Evolutionary conservation across 164 flowering plant species (phyloP).

Genomic region (Houttuynia cordata): DNA sequence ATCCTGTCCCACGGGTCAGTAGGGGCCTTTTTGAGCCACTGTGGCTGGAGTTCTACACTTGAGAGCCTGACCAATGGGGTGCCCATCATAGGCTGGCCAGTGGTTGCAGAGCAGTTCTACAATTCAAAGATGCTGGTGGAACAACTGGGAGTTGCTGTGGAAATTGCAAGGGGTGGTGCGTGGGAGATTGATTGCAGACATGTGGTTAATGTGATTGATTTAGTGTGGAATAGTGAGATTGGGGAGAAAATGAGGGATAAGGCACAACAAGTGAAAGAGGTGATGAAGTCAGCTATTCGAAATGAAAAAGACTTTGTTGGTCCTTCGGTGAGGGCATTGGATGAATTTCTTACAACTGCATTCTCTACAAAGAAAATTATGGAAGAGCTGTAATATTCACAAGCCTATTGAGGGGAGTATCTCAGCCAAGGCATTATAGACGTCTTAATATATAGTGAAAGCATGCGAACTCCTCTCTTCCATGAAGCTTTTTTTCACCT

Average conservation of each 20-base stretch:
- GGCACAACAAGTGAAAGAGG: neutral
- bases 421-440: too few species aligned
- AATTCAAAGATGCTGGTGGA: conserved; percentile 10
- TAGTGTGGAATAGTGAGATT: neutral
- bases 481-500: too few species aligned
- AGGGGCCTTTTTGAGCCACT: conserved; percentile 11
- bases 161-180: conserved; percentile 8
- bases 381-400: too few species aligned
- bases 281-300: neutral
- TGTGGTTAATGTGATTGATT: neutral
- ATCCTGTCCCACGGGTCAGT: conserved; percentile 9
- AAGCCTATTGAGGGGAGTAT: too few species aligned
- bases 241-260: neutral
- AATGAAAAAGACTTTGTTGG: neutral
- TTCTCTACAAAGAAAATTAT: neutral
- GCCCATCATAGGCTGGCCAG: conserved; percentile 12
- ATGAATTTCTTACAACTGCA: neutral
- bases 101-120: conserved; percentile 9
- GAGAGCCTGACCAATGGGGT: conserved; percentile 13
- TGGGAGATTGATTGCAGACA: neutral
- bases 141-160: conserved; percentile 8
- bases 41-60: conserved; percentile 8
- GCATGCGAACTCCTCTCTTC: too few species aligned
- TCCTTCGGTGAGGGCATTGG: neutral
- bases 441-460: too few species aligned